These are phyloP conservation scores for Aspergillus ochraceus DNA, from an alignment of 2,329 filamentous ascomycete genomes.

Conservation along the genomic window DNA sequence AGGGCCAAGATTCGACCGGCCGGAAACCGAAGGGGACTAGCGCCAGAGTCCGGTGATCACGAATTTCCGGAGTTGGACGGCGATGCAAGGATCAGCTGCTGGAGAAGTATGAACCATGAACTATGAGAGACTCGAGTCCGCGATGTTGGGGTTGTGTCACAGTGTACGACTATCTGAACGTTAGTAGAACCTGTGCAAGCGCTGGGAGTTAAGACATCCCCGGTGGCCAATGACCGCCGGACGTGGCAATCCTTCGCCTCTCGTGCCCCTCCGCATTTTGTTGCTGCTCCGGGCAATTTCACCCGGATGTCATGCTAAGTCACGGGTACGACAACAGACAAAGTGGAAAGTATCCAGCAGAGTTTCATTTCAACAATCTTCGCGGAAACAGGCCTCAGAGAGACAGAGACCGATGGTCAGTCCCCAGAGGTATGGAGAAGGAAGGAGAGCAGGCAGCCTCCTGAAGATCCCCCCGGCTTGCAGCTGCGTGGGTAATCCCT, in stretches of 20 bases:
- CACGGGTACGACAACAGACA: not conserved
- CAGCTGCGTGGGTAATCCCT: not conserved
- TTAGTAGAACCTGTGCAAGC: too few relatives aligned
- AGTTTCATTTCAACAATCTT: too few relatives aligned
- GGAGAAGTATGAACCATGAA: not conserved
- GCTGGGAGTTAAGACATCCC: too few relatives aligned
- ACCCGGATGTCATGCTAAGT: not conserved
- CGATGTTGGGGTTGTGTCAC: too few relatives aligned
- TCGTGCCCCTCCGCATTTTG: not conserved
- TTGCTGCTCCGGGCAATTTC: not conserved
- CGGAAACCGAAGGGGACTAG: slow-evolving; percentile 7
- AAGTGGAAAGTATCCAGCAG: too few relatives aligned
- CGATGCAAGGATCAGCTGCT: not conserved
- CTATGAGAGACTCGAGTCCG: too few relatives aligned
- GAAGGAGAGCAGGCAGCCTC: not conserved
- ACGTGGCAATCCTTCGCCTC: not conserved
- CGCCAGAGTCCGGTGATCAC: not conserved
- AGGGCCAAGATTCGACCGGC: slow-evolving; percentile 10
- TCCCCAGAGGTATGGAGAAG: not conserved
- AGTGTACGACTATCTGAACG: too few relatives aligned
- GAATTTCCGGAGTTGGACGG: not conserved
- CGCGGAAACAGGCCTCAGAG: not conserved
- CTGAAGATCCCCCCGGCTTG: not conserved
- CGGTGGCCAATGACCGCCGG: not conserved
- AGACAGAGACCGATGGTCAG: not conserved